Base-by-base conservation (phyloP, 1,284 basidiomycete genomes). In the Sporisorium graminicola region DNA sequence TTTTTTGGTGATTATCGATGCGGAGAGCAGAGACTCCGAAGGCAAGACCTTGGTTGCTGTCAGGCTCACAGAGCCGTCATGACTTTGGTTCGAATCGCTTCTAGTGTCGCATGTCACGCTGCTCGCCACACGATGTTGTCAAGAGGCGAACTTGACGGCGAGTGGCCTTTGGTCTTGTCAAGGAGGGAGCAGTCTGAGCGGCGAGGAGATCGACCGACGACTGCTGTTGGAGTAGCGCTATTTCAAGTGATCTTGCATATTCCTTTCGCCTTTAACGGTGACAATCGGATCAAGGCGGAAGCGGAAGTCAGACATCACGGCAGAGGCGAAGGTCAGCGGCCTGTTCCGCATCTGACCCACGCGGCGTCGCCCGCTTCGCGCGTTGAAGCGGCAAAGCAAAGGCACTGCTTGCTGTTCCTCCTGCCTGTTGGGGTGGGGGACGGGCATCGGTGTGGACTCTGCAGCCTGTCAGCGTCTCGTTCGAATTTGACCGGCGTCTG, bases 261-360 rank as follows among this genome's bases (percentile, higher is more conserved):
- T 40, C 37, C n/a, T n/a, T 31, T 50, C 47, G 47, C 47, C 47
- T 50, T 50, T 50, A 50, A 29, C 47, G 47, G 26, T 16, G 20
- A 49, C 46, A 49, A 5, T 49, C 26, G 46, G 47, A 18, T 31
- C 5, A 40, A 18, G 24, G 18, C 31, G 18, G 7, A 18, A n/a
- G 26, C 26, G 7, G 27, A 47, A 26, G 22, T 46, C 22, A 7
- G 6, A 24, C 5, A 46, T 12, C 44, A 46, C 9, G 18, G 37
- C 37, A 16, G 13, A 35, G 35, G 24, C 43, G 24, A 44, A n/a
- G 26, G 26, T 29, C 26, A 50, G 47, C 47, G 29, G 27, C 47
- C 31, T 31, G 8, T 31, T 31, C 10, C 27, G 47, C 46, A 29
- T 10, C 46, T 47, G n/a, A n/a, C n/a, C n/a, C 37, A 29, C 16